Base-by-base conservation (phyloP, 257 asterid genomes). In the Solanum rostratum region DNA sequence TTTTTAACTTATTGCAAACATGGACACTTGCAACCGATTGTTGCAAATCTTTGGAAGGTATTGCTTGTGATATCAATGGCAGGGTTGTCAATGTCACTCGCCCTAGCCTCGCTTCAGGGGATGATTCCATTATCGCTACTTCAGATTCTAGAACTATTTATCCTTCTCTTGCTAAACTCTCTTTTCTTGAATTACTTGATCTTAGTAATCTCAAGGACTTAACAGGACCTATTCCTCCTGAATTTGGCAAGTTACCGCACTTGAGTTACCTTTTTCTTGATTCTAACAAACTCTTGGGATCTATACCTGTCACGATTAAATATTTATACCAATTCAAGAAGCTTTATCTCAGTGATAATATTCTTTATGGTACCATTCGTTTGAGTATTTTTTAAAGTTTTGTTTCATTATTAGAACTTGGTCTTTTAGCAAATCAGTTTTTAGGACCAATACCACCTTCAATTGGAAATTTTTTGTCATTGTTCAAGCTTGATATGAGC, bases 11-110 rank as follows among this genome's bases (percentile, higher is more conserved):
- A 68, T 90, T 95, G 79, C 39, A 78, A n/a, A 81, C 98, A 52
- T 93, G 97, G 97, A 65, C 14, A 29, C 86, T 93, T 2, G 30
- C 87, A 74, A 90, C 90, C 12, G 95, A 92, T 85, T 95, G 97
- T 84, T 95, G 97, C 92, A 84, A 50, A 11, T 6, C 83, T 7
- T 95, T 95, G 97, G 91, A 87, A 10, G 97, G 98, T 46, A 76
- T 94, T 41, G 85, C 85, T 0, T 94, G 97, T 41, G 91, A 88
- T 22, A 11, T 57, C 54, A 65, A 90, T 14, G 93, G 93, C 27
- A 87, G 94, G 81, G 97, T 93, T 10, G 83, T 88, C 14, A 92
- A 81, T 45, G 15, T 93, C 79, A 27, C 94, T 33, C 93, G 94
- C 1, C 92, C 97, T 0, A 94, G 94, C 84, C 87, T 89, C 18